These are phyloP conservation scores for Colletotrichum sp. DNA, from an alignment of 2,329 filamentous ascomycete genomes.

Conservation along the genomic window DNA sequence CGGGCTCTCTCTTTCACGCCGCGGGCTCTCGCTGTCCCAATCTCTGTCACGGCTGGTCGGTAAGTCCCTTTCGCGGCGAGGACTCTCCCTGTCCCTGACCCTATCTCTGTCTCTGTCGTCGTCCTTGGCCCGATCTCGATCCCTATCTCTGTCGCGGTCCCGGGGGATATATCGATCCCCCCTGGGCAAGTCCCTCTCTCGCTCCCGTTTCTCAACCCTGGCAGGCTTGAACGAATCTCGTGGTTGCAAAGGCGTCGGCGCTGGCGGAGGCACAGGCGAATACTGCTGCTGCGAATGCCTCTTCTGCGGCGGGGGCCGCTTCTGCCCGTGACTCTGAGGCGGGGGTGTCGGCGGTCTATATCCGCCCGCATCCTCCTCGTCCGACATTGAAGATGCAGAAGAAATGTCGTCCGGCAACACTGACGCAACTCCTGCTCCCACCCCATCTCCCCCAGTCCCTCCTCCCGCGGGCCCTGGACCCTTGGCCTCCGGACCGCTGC, in stretches of 20 bases:
- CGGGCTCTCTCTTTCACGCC: neutral
- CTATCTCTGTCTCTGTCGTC: conserved; percentile 10
- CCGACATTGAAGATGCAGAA: conserved; percentile 10
- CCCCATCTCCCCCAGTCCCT: neutral
- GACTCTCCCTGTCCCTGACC: conserved; percentile 10
- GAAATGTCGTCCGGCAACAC: neutral
- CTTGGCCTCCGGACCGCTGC: neutral
- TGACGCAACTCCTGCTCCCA: neutral
- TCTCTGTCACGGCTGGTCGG: neutral
- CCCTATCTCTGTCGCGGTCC: neutral
- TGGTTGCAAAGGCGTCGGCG: neutral
- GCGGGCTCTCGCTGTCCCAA: conserved; percentile 7
- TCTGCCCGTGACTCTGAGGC: neutral
- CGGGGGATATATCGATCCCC: neutral
- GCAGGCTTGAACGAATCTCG: neutral
- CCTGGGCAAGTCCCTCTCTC: conserved; percentile 7
- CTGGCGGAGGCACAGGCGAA: neutral
- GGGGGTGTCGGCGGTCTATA: conserved; percentile 14
- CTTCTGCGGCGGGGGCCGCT: neutral
- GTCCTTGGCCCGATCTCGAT: conserved; percentile 16
- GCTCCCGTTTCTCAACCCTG: neutral
- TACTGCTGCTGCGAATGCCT: neutral
- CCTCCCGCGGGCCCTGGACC: neutral
- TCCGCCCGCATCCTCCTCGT: conserved; percentile 4
- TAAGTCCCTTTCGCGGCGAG: neutral